Conservation (phyloP, 2,329 filamentous ascomycete species). For the Emericellopsis cladophorae region DNA sequence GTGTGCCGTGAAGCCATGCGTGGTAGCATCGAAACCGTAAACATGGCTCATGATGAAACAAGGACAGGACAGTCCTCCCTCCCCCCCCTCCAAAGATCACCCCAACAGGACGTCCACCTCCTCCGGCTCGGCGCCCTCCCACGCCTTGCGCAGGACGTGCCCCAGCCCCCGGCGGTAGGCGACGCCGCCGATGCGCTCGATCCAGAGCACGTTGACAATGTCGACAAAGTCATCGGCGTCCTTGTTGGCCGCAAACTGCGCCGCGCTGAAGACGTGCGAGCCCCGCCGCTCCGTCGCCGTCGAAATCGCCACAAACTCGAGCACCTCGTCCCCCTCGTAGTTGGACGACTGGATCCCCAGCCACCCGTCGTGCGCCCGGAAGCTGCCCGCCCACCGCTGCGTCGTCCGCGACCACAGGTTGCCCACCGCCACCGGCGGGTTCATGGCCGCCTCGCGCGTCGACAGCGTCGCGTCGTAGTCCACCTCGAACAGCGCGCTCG, state of each 20-base stretch:
- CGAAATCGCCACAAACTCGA: constrained; percentile 30
- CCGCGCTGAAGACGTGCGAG: constrained; percentile 24
- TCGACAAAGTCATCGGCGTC: constrained; percentile 28
- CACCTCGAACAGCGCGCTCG: constrained; percentile 24
- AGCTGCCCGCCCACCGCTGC: constrained; percentile 24
- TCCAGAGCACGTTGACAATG: constrained; percentile 32
- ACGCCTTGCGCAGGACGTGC: constrained; percentile 25
- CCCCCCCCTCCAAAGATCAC: too few relatives aligned
- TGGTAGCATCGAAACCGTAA: too few relatives aligned
- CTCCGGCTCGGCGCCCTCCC: constrained; percentile 25
- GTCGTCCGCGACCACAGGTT: constrained; percentile 23
- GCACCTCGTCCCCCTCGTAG: constrained; percentile 27
- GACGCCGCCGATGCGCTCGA: constrained; percentile 29
- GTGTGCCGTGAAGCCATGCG: too few relatives aligned
- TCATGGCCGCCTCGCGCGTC: constrained; percentile 17
- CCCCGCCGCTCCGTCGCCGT: constrained; percentile 26
- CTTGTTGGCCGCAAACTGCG: constrained; percentile 25
- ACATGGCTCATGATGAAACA: background rate
- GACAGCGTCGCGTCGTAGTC: constrained; percentile 22
- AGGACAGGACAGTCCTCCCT: background rate
- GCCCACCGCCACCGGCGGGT: constrained; percentile 27
- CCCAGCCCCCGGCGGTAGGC: constrained; percentile 27
- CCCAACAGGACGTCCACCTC: constrained; percentile 28
- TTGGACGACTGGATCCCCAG: constrained; percentile 31
- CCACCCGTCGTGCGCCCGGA: constrained; percentile 31